Evolutionary conservation across 768 basidiomycete species (phyloP).

Genomic region (Erythrobasidium yunnanense): DNA sequence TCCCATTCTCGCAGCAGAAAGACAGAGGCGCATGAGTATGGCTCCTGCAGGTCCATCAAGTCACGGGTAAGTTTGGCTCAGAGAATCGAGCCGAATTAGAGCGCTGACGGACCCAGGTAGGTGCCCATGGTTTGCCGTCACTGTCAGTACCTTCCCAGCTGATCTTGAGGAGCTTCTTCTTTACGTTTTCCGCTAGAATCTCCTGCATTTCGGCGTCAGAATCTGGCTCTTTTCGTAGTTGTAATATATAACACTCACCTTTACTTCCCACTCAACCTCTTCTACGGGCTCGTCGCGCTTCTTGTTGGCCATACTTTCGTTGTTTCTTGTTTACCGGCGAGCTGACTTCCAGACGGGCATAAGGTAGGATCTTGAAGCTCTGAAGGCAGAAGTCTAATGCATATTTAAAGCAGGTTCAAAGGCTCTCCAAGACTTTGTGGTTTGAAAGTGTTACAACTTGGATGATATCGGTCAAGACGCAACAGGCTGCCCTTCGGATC

Average conservation of each 20-base stretch:
- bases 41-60: background rate
- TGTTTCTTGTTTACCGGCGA: too few species aligned
- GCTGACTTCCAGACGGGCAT: too few species aligned
- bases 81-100: background rate
- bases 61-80: background rate
- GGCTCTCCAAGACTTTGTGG: too few species aligned
- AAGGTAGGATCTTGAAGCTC: background rate
- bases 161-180: conserved; percentile 7
- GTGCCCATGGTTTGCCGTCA: conserved; percentile 6
- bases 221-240: background rate
- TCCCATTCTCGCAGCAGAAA: background rate
- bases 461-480: too few species aligned
- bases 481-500: too few species aligned
- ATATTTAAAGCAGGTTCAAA: too few species aligned
- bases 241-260: background rate
- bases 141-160: conserved; percentile 11
- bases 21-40: background rate
- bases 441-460: too few species aligned
- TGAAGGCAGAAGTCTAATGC: background rate
- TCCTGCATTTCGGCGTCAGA: background rate
- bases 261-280: background rate
- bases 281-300: too few species aligned
- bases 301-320: background rate
- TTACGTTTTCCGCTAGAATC: conserved; percentile 14
- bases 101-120: conserved; percentile 2